Percentiles rank a stretch among this genome's conserved stretches.
These are phyloP conservation scores for Podila horticola DNA, from an alignment of 192 early-diverging fungal genomes.

Conservation along the genomic window DNA sequence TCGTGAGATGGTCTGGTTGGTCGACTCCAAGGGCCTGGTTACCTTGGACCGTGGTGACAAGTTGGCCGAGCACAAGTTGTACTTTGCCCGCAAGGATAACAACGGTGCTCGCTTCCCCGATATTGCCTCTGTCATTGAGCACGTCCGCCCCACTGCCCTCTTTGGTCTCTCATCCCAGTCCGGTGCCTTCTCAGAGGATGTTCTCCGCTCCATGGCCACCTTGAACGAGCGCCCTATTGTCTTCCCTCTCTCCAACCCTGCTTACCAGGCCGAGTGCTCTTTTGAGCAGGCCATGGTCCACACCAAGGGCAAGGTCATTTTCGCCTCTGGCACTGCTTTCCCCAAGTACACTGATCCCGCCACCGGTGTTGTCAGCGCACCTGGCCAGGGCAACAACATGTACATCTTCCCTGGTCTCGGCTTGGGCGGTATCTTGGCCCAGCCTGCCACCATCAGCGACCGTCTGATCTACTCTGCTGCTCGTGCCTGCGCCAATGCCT, in stretches of 20 bases:
- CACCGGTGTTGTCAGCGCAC: constrained; percentile 63
- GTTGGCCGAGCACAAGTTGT: constrained; percentile 83
- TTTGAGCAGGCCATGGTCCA: constrained; percentile 89
- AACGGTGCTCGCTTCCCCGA: constrained; percentile 77
- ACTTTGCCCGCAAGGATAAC: constrained; percentile 92
- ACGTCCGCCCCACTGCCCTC: constrained; percentile 89
- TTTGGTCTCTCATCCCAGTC: constrained; percentile 88
- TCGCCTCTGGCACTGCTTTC: constrained; percentile 97
- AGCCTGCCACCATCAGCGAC: constrained; percentile 77
- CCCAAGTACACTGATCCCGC: constrained; percentile 77
- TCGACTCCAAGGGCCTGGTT: constrained; percentile 93
- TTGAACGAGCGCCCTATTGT: constrained; percentile 86
- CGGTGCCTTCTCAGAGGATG: constrained; percentile 78
- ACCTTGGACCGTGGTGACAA: constrained; percentile 89
- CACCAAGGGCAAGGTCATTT: constrained; percentile 90
- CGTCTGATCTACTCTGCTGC: constrained; percentile 85
- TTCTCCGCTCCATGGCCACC: constrained; percentile 79
- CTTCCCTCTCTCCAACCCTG: constrained; percentile 92
- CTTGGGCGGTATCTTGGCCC: constrained; percentile 82
- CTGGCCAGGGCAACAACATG: constrained; percentile 95
- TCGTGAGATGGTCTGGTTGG: constrained; percentile 80
- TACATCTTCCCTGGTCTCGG: constrained; percentile 98
- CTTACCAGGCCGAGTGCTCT: constrained; percentile 93
- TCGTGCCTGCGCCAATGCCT: constrained; percentile 77
- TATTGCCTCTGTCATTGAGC: constrained; percentile 81